These are phyloP conservation scores for Cercospora sp. DNA, from an alignment of 2,329 filamentous ascomycete species.

Conservation along the genomic window DNA sequence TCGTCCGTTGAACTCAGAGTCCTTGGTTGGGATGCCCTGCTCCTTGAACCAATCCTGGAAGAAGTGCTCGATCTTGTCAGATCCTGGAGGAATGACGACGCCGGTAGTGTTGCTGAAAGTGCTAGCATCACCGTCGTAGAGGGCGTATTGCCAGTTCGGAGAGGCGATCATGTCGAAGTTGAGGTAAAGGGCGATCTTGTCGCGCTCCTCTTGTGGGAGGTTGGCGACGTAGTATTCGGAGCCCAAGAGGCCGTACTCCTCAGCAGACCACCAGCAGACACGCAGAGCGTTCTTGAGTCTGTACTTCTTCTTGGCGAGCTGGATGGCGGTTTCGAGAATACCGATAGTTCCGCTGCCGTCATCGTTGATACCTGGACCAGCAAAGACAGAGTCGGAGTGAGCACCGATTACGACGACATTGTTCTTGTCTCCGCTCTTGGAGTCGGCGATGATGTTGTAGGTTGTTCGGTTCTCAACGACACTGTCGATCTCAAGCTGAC, in stretches of 20 bases:
- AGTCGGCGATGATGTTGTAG: constrained; percentile 62
- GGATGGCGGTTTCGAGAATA: constrained; percentile 60
- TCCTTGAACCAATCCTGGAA: constrained; percentile 67
- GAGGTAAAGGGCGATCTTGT: constrained; percentile 66
- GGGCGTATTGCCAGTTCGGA: constrained; percentile 59
- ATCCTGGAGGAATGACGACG: constrained; percentile 55
- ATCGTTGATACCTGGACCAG: constrained; percentile 73
- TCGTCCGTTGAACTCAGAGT: constrained; percentile 74
- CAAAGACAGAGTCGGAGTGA: constrained; percentile 62
- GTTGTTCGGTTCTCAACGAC: constrained; percentile 51
- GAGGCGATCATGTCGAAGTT: constrained; percentile 72
- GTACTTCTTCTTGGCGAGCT: constrained; percentile 62
- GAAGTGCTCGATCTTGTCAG: constrained; percentile 66
- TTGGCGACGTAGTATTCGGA: constrained; percentile 56
- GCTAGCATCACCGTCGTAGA: constrained; percentile 61
- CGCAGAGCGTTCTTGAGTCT: constrained; percentile 69
- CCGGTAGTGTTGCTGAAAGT: constrained; percentile 55
- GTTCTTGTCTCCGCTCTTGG: constrained; percentile 58
- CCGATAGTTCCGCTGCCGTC: constrained; percentile 69
- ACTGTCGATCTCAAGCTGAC: constrained; percentile 47
- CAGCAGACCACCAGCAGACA: constrained; percentile 66
- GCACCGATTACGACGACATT: constrained; percentile 62
- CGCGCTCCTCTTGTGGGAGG: constrained; percentile 48
- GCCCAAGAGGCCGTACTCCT: constrained; percentile 65
- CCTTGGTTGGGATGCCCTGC: constrained; percentile 65